phyloP scores from a whole-genome alignment of 1,284 basidiomycete genomes.

The Xerocomus amazonicus region DNA sequence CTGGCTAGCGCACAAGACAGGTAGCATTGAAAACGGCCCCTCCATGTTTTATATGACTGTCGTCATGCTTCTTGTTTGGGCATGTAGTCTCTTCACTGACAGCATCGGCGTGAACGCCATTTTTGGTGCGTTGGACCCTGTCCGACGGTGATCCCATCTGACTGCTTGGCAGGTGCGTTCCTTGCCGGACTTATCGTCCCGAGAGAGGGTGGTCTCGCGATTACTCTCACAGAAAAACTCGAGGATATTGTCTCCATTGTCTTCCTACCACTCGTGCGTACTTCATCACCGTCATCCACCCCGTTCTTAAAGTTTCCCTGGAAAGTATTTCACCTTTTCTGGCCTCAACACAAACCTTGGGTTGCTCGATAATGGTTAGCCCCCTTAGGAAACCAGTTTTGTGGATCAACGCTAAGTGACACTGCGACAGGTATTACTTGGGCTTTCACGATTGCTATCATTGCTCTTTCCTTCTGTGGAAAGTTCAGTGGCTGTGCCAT shows the following conservation, averaged over 20 bases:
- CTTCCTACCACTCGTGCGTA: conserved; percentile 76
- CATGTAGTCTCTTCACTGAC: conserved; percentile 89
- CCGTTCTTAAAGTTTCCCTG: not conserved
- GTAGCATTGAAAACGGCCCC: conserved; percentile 77
- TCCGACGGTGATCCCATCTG: conserved; percentile 36
- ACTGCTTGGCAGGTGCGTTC: conserved; percentile 62
- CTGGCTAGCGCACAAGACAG: conserved; percentile 76
- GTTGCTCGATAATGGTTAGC: conserved; percentile 62
- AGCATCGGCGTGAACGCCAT: conserved; percentile 91
- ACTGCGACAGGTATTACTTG: conserved; percentile 71
- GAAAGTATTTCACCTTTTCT: conserved; percentile 82
- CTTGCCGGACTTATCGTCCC: conserved; percentile 87
- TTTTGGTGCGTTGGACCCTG: conserved; percentile 50
- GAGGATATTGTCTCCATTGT: conserved; percentile 81
- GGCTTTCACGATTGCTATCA: conserved; percentile 85
- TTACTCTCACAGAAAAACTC: conserved; percentile 73
- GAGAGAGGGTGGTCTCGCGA: conserved; percentile 81
- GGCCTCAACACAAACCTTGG: conserved; percentile 88
- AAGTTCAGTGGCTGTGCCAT: conserved; percentile 79
- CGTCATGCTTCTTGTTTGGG: conserved; percentile 76
- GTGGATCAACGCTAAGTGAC: conserved; percentile 39
- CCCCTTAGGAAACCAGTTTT: not conserved
- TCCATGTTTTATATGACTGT: conserved; percentile 77
- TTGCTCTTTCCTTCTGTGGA: conserved; percentile 74
- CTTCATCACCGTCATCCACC: not conserved